A percentile compares a stretch with the other conserved stretches of the same genome.
Evolutionary conservation across 305 asterid genomes (phyloP).

Genomic region (Withania somnifera): DNA sequence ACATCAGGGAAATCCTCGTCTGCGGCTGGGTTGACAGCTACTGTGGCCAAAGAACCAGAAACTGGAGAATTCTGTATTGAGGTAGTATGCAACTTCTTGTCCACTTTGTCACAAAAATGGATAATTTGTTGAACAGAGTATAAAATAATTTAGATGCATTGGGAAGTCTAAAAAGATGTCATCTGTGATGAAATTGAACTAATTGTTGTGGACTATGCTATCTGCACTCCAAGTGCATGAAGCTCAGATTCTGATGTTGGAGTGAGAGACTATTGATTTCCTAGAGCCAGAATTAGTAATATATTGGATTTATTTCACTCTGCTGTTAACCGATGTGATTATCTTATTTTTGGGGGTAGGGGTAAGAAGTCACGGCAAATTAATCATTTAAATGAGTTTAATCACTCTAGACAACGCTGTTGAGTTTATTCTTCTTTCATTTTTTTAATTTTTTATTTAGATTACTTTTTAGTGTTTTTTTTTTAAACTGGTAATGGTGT

Average conservation of each 20-base stretch:
- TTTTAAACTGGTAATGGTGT: slow-evolving; percentile 76
- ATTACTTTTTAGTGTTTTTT: background rate
- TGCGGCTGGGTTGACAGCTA: slow-evolving; percentile 96
- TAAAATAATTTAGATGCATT: background rate
- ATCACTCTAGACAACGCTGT: background rate
- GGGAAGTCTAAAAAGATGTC: background rate
- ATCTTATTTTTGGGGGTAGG: background rate
- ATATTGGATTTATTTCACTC: background rate
- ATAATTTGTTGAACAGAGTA: background rate
- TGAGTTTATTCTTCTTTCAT: background rate
- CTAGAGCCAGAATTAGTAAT: background rate
- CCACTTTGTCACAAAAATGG: background rate
- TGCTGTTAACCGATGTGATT: background rate
- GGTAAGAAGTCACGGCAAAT: background rate
- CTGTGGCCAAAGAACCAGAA: slow-evolving; percentile 98
- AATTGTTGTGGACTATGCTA: background rate
- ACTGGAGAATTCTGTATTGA: slow-evolving; percentile 98
- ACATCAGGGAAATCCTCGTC: slow-evolving; percentile 97
- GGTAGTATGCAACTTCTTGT: slow-evolving; percentile 26
- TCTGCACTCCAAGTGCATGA: background rate
- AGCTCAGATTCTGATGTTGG: background rate
- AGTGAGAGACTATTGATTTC: background rate
- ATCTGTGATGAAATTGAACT: background rate
- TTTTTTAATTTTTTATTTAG: background rate
- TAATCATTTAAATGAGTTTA: background rate